These are phyloP conservation scores for Candida railenensis DNA, from an alignment of 805 yeast species.

Conservation along the genomic window DNA sequence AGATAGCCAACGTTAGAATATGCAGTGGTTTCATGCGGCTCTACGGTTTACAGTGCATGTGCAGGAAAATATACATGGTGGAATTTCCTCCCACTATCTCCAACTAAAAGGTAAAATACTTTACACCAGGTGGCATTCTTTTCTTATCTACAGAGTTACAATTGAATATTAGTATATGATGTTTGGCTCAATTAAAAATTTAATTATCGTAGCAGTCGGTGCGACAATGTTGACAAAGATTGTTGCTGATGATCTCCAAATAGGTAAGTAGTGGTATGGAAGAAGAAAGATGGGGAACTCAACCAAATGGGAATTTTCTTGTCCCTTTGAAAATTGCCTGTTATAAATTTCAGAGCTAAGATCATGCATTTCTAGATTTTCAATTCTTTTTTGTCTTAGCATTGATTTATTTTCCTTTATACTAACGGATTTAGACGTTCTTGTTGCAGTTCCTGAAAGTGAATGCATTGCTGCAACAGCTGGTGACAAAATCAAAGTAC, in stretches of 20 bases:
- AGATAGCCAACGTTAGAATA: too few relatives aligned
- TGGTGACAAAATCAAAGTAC: slow-evolving; percentile 74
- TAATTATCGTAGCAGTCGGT: background rate
- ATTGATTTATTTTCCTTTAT: background rate
- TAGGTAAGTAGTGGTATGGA: slow-evolving; percentile 2
- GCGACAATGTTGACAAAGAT: background rate
- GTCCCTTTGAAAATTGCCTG: background rate
- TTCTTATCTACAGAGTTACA: too few relatives aligned
- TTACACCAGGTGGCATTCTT: too few relatives aligned
- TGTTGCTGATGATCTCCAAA: background rate
- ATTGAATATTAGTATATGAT: too few relatives aligned
- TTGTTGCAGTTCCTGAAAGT: slow-evolving; percentile 46
- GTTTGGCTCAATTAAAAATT: background rate
- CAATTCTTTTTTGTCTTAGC: background rate
- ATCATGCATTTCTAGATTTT: background rate
- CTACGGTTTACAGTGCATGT: too few relatives aligned
- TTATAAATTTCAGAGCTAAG: background rate
- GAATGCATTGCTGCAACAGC: slow-evolving; percentile 60
- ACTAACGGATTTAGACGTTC: slow-evolving; percentile 11
- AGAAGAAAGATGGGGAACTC: too few relatives aligned
- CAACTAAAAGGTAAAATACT: too few relatives aligned
- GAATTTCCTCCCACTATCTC: too few relatives aligned
- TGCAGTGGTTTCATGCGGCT: too few relatives aligned
- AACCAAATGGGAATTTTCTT: background rate
- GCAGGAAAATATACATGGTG: too few relatives aligned